A percentile compares a stretch with the other conserved stretches of the same genome.
phyloP scores from a whole-genome alignment of 305 asterid genomes.

The Fraxinus angustifolia region DNA sequence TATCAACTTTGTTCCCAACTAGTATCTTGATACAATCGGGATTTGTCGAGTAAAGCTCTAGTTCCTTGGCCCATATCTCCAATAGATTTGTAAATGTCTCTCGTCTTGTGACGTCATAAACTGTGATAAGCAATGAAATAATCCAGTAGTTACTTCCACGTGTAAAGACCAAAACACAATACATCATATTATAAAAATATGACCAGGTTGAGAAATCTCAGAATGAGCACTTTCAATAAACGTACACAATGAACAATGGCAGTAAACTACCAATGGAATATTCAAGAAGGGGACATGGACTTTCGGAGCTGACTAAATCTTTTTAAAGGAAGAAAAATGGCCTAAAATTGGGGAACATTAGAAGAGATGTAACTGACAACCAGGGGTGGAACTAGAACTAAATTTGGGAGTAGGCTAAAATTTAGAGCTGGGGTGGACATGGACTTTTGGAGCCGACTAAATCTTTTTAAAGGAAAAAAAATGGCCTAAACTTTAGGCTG shows the following conservation, averaged over 20 bases:
- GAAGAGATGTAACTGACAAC: not conserved
- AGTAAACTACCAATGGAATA: not conserved
- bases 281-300: not conserved
- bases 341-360: not conserved
- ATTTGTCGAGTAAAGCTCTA: constrained; percentile 67
- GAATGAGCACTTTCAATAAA: not conserved
- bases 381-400: not conserved
- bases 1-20: constrained; percentile 87
- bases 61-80: constrained; percentile 62
- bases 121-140: constrained; percentile 26
- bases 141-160: not conserved
- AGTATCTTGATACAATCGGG: constrained; percentile 74
- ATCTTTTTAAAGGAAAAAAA: not conserved
- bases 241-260: not conserved
- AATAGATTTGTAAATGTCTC: constrained; percentile 71
- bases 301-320: too few species aligned
- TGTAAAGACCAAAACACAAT: not conserved
- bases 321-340: too few species aligned
- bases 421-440: not conserved
- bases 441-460: not conserved
- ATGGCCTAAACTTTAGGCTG: not conserved
- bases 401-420: not conserved
- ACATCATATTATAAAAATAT: not conserved
- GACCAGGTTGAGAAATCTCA: not conserved
- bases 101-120: constrained; percentile 82